Base-by-base conservation (phyloP, 352 stramenopile genomes). In the Phytopythium vexans region DNA sequence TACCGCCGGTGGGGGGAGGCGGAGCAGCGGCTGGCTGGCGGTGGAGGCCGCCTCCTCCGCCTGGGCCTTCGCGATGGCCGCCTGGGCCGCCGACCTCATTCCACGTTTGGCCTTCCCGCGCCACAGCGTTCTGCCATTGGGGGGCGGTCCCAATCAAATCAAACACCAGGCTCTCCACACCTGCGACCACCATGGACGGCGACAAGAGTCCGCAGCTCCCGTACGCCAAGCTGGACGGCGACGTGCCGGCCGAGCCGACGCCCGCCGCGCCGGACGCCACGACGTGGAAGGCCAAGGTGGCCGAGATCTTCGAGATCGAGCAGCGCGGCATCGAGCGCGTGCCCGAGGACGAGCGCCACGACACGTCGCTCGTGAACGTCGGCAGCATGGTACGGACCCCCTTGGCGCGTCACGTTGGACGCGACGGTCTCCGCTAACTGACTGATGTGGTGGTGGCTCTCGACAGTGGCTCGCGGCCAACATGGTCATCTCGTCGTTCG, bases 401-500 rank as follows among this genome's bases (percentile, higher is more conserved):
- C 21, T 27, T 27, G 21, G 21, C 21, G 21, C 21, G 21, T 27
- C 21, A 27, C 21, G 21, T n/a, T n/a, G n/a, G n/a, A n/a, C n/a
- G n/a, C n/a, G n/a, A n/a, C n/a, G n/a, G n/a, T n/a, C n/a, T n/a
- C n/a, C n/a, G n/a, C n/a, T n/a, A n/a, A n/a, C n/a, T n/a, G n/a
- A n/a, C 31, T 12, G 14, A 8, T 12, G 10, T 45, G 14, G 11
- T 45, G 8, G 41, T 32, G 6, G 9, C 8, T 48, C 7, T 36
- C 10, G 36, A 16, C 32, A 50, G 44, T 78, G 69, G 66, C 57
- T 78, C 49, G 56, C 66, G 33, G 65, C 69, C 44, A 78, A 78
- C 58, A 71, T 78, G 69, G 62, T 70, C 46, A 78, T 78, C 65
- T 70, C 62, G 21, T 72, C 66, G 11, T 78, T 78, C 53, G 66